Conservation (phyloP, 164 flowering plant species). For the Taxillus chinensis region DNA sequence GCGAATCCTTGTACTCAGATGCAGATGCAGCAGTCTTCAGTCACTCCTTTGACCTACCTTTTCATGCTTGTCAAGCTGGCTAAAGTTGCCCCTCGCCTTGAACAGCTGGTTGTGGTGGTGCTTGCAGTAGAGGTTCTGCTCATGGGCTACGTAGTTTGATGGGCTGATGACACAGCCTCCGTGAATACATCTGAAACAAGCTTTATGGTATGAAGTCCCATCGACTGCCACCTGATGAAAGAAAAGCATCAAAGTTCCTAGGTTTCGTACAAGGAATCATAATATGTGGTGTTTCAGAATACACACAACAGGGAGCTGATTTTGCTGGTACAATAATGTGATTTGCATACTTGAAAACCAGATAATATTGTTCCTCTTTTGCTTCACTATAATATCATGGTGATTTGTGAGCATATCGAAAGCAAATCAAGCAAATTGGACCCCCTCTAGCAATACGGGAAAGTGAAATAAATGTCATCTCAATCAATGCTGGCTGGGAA, state of each 20-base stretch:
- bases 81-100: constrained; percentile 81
- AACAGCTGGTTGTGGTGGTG: constrained; percentile 80
- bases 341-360: too few relatives aligned
- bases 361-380: too few relatives aligned
- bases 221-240: constrained; percentile 63
- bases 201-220: constrained; percentile 68
- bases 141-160: constrained; percentile 74
- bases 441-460: too few relatives aligned
- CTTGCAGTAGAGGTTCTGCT: constrained; percentile 65
- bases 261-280: background rate
- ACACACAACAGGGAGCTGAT: too few relatives aligned
- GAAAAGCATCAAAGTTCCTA: background rate
- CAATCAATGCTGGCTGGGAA: too few relatives aligned
- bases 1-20: constrained; percentile 10
- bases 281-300: too few relatives aligned
- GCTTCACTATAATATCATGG: too few relatives aligned
- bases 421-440: too few relatives aligned
- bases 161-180: constrained; percentile 86
- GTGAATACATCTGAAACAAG: constrained; percentile 76
- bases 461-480: too few relatives aligned
- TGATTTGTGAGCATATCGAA: too few relatives aligned
- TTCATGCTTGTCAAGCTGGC: constrained; percentile 57
- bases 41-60: constrained; percentile 22
- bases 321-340: too few relatives aligned
- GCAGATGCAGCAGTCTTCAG: constrained; percentile 20